These are phyloP conservation scores for Endoconidiophora laricicola DNA, from an alignment of 2,329 filamentous ascomycete genomes.

Conservation along the genomic window DNA sequence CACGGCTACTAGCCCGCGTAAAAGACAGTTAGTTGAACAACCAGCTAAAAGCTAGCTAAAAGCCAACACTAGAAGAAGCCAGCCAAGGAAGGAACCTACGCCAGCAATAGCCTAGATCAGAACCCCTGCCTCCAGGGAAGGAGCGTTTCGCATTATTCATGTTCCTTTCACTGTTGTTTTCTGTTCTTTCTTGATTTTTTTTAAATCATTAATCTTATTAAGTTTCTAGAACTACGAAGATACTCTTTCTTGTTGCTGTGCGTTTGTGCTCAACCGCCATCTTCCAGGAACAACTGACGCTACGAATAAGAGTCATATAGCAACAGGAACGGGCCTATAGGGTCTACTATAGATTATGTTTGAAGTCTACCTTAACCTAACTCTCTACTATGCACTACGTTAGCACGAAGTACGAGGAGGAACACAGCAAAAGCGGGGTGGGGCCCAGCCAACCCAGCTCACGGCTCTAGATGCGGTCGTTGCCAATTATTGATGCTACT, in stretches of 20 bases:
- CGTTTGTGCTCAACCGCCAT: no score
- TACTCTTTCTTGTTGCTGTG: no score
- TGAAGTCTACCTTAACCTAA: no score
- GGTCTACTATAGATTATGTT: neutral
- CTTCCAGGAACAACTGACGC: no score
- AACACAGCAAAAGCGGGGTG: slow-evolving; percentile 2
- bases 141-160: slow-evolving; percentile 1
- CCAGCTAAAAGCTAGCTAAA: neutral
- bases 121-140: neutral
- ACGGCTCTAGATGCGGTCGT: neutral
- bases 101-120: neutral
- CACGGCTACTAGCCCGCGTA: neutral
- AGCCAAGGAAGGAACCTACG: slow-evolving; percentile 1
- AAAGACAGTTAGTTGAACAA: neutral
- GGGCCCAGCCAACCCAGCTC: neutral
- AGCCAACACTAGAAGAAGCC: neutral
- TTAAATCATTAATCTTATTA: no score
- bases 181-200: no score
- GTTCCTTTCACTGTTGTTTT: neutral
- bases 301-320: no score
- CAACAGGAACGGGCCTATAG: no score
- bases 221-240: no score
- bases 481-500: neutral
- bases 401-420: slow-evolving; percentile 7
- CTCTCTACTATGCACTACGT: no score